Percentiles rank a stretch among this genome's conserved stretches.
These are phyloP conservation scores for Xanthoceras sorbifolium DNA, from an alignment of 345 rosid genomes.

Conservation along the genomic window DNA sequence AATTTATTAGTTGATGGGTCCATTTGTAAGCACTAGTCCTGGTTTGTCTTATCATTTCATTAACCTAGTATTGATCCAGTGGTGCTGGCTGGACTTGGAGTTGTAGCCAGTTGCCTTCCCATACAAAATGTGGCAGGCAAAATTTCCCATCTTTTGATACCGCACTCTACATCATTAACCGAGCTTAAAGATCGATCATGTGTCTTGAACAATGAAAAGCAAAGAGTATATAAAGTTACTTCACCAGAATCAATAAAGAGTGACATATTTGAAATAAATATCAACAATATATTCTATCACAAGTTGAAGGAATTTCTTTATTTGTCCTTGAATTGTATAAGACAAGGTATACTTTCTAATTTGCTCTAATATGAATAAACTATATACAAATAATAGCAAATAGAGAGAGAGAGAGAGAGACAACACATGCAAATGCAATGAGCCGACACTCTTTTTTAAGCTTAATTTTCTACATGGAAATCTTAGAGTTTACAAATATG, in stretches of 20 bases:
- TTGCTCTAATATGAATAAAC: background rate
- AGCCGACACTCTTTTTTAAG: constrained; percentile 7
- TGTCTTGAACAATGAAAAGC: background rate
- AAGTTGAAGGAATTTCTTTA: background rate
- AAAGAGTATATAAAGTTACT: no score
- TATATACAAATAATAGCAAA: background rate
- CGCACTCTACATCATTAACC: background rate
- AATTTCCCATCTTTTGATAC: background rate
- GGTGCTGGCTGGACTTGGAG: background rate
- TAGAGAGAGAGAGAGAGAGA: background rate
- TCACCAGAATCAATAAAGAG: background rate
- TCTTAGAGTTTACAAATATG: background rate
- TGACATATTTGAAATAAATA: background rate
- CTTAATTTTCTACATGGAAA: background rate
- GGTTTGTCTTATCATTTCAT: background rate
- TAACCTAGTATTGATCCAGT: background rate
- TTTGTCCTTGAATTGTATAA: background rate
- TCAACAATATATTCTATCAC: background rate
- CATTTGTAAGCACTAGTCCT: background rate
- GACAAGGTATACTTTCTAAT: background rate
- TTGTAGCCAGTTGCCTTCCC: background rate
- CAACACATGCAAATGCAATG: background rate
- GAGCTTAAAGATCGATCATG: background rate
- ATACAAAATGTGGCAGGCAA: background rate
- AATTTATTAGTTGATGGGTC: background rate